phyloP scores from a whole-genome alignment of 2,329 filamentous ascomycete genomes.

The Orbilia ellipsospora region DNA sequence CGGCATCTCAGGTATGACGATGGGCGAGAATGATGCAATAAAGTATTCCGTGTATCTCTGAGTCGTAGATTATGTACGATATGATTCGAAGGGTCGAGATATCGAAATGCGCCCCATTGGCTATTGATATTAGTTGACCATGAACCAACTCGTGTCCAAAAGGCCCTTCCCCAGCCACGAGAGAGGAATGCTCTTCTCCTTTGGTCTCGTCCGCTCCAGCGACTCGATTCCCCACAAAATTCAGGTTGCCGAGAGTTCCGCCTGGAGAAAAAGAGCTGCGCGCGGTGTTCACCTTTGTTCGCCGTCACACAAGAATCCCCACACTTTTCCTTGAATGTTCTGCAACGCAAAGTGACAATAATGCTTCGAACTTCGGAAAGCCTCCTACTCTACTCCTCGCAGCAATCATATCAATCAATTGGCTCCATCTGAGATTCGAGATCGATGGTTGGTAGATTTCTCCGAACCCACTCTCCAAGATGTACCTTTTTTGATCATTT shows the following conservation, averaged over 20 bases:
- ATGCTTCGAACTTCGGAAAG: neutral
- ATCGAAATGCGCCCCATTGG: too few species aligned
- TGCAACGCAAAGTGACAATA: slow-evolving; percentile 8
- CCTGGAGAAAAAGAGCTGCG: slow-evolving; percentile 18
- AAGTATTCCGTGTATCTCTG: slow-evolving; percentile 6
- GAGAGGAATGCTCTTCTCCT: neutral
- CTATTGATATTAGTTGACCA: too few species aligned
- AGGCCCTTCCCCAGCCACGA: neutral
- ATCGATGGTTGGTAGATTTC: slow-evolving; percentile 27
- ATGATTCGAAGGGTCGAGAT: too few species aligned
- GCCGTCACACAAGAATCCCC: slow-evolving; percentile 52
- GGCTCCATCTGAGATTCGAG: slow-evolving; percentile 10
- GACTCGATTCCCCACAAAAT: slow-evolving; percentile 27
- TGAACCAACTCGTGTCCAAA: neutral
- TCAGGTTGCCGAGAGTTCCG: slow-evolving; percentile 41
- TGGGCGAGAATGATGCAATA: slow-evolving; percentile 51
- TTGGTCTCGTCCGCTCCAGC: neutral
- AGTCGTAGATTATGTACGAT: too few species aligned
- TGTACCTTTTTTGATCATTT: slow-evolving; percentile 39
- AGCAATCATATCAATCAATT: neutral
- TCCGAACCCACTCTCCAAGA: neutral
- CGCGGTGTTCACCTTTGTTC: slow-evolving; percentile 22
- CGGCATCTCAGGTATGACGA: slow-evolving; percentile 54
- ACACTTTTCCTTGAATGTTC: slow-evolving; percentile 11
- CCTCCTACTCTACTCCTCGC: too few species aligned